Evolutionary conservation across 1,284 basidiomycete species (phyloP), one percentile per base, ranked within the genome.

Genomic region (Phlebopus sp.): DNA sequence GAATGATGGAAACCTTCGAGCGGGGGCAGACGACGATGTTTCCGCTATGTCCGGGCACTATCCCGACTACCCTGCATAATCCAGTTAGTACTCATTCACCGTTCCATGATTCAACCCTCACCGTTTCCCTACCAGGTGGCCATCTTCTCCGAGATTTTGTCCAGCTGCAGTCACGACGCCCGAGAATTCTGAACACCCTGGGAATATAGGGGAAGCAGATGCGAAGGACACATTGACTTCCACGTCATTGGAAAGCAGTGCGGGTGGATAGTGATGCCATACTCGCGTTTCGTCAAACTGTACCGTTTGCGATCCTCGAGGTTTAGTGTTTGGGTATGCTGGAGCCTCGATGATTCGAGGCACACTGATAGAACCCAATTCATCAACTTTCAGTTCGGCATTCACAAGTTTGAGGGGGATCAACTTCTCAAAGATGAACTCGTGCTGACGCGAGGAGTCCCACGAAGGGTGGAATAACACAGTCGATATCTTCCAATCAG

Each of bases 401-500:
- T 46, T 18, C 37, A 40, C 38, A 2, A 23, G 14, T 14, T 23
- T 23, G 6, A 41, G 18, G 9, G 27, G 23, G 5, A 35, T 18
- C 8, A 40, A 13, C 2, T 23, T 15, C 5, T 11, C 5, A 4
- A 19, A 13, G 4, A 46, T 31, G 27, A 8, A 23, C 11, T 7
- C 23, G 8, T 31, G n/a, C 18, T 46, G 37, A 1, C 10, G 11
- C 3, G 37, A 6, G 10, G 3, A 10, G 7, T 14, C 9, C 19
- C 37, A 40, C 3, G 6, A 21, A 4, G 10, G 5, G 34, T 23
- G 19, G 46, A 59, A 59, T 5, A 54, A 30, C 15, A 50, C 47
- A 2, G 53, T 21, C 11, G 19, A 25, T 18, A 60, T 51, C 15
- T 51, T 47, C 53, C 53, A 59, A 2, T 41, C 39, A 7, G 44